Conservation (phyloP, 352 stramenopile species). For the Plasmopara muralis region DNA sequence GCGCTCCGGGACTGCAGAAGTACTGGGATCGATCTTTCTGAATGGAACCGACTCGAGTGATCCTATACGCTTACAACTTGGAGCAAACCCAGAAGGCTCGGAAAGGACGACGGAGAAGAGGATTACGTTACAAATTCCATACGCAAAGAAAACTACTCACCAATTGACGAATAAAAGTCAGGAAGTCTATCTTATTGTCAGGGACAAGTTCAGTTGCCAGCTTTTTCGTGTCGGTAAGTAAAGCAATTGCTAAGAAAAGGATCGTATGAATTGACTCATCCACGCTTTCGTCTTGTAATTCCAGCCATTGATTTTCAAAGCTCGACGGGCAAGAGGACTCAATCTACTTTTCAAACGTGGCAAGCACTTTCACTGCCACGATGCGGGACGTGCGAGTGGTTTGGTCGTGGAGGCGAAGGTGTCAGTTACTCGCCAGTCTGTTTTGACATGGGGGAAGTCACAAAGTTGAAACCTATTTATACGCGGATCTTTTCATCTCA, state of each 20-base stretch:
- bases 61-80: slow-evolving; percentile 16
- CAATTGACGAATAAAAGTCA: slow-evolving; percentile 17
- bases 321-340: slow-evolving; percentile 5
- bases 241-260: not conserved
- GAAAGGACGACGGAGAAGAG: not conserved
- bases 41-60: slow-evolving; percentile 33
- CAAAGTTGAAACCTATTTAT: slow-evolving; percentile 12
- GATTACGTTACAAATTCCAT: slow-evolving; percentile 20
- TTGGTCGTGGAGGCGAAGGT: slow-evolving; percentile 19
- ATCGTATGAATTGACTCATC: not conserved
- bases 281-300: slow-evolving; percentile 4
- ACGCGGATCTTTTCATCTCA: slow-evolving; percentile 6
- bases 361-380: slow-evolving; percentile 33
- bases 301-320: slow-evolving; percentile 20
- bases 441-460: slow-evolving; percentile 27
- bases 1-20: slow-evolving; percentile 22
- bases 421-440: slow-evolving; percentile 19
- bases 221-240: slow-evolving; percentile 52
- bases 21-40: slow-evolving; percentile 30
- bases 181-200: slow-evolving; percentile 39
- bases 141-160: slow-evolving; percentile 10
- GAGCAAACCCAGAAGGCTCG: slow-evolving; percentile 3
- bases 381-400: slow-evolving; percentile 44
- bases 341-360: slow-evolving; percentile 33
- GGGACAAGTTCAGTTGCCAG: slow-evolving; percentile 46